These are phyloP conservation scores for Scedosporium apiospermum DNA, from an alignment of 2,329 filamentous ascomycete genomes.

Conservation along the genomic window DNA sequence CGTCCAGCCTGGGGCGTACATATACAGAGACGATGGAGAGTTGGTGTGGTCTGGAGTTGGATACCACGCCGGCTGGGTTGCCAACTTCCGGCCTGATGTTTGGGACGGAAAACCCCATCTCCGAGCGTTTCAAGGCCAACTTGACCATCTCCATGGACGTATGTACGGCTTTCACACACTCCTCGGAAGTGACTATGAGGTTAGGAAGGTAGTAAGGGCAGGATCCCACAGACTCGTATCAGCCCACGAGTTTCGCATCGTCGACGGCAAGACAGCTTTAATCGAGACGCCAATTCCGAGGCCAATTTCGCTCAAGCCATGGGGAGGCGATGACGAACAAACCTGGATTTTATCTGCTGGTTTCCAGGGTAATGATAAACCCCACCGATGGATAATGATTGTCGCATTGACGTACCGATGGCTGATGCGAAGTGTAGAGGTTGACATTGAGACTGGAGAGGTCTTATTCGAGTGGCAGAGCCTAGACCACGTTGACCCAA, in stretches of 20 bases:
- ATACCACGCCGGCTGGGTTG: constrained; percentile 6
- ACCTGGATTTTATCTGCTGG: constrained; percentile 5
- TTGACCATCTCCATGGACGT: background rate
- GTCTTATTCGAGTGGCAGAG: constrained; percentile 37
- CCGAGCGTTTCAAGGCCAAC: constrained; percentile 5
- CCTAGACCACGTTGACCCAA: constrained; percentile 9
- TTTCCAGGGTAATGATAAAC: constrained; percentile 2
- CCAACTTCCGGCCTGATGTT: constrained; percentile 6
- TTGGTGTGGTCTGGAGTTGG: constrained; percentile 38
- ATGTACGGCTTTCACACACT: background rate
- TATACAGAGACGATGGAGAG: constrained; percentile 43
- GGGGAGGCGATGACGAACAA: constrained; percentile 1
- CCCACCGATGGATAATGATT: too few relatives aligned
- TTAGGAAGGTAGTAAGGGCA: background rate
- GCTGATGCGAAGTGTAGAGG: background rate
- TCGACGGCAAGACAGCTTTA: background rate
- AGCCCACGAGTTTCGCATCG: background rate
- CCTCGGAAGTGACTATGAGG: background rate
- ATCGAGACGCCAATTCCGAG: background rate
- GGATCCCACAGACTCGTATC: background rate
- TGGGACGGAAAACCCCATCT: constrained; percentile 4
- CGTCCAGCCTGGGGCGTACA: constrained; percentile 43
- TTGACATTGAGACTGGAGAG: constrained; percentile 33
- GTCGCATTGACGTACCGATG: too few relatives aligned
- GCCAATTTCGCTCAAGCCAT: background rate